These are phyloP conservation scores for Podila clonocystis DNA, from an alignment of 192 early-diverging fungal species.

Conservation along the genomic window DNA sequence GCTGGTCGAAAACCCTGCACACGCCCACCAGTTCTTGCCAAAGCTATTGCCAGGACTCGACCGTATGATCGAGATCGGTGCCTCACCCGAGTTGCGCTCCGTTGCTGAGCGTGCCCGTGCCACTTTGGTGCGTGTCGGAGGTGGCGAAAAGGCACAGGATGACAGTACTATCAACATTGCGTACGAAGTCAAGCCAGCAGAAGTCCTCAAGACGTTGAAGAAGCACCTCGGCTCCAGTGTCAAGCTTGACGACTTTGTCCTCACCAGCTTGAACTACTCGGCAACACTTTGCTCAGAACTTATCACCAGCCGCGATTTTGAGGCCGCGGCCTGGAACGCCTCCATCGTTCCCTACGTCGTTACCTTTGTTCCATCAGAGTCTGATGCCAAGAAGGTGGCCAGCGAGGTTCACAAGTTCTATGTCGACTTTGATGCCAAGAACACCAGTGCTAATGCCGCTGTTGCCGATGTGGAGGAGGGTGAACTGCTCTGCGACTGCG, in stretches of 20 bases:
- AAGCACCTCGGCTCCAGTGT: slow-evolving; percentile 55
- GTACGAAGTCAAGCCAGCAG: slow-evolving; percentile 48
- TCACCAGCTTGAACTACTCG: slow-evolving; percentile 62
- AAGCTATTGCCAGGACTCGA: slow-evolving; percentile 76
- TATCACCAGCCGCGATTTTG: slow-evolving; percentile 64
- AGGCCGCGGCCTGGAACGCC: slow-evolving; percentile 67
- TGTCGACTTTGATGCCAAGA: slow-evolving; percentile 36
- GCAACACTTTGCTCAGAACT: slow-evolving; percentile 62
- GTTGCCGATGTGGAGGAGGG: slow-evolving; percentile 58
- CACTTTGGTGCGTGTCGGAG: slow-evolving; percentile 71
- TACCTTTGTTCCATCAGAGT: slow-evolving; percentile 60
- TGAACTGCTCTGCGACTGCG: slow-evolving; percentile 70
- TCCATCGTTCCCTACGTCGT: slow-evolving; percentile 63
- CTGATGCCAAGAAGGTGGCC: slow-evolving; percentile 57
- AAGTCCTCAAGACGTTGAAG: slow-evolving; percentile 58
- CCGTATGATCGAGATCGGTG: slow-evolving; percentile 74
- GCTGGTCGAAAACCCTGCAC: slow-evolving; percentile 80
- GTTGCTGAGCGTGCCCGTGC: slow-evolving; percentile 71
- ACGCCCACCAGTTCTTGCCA: slow-evolving; percentile 81
- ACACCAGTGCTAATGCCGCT: slow-evolving; percentile 26
- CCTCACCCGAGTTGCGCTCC: slow-evolving; percentile 77
- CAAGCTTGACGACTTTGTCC: slow-evolving; percentile 53
- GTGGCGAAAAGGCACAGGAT: slow-evolving; percentile 35
- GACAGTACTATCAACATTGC: slow-evolving; percentile 57
- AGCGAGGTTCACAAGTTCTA: slow-evolving; percentile 52